A percentile compares a stretch with the other conserved stretches of the same genome.
These are phyloP conservation scores for Monilinia polystroma DNA, from an alignment of 2,329 filamentous ascomycete genomes.

Conservation along the genomic window DNA sequence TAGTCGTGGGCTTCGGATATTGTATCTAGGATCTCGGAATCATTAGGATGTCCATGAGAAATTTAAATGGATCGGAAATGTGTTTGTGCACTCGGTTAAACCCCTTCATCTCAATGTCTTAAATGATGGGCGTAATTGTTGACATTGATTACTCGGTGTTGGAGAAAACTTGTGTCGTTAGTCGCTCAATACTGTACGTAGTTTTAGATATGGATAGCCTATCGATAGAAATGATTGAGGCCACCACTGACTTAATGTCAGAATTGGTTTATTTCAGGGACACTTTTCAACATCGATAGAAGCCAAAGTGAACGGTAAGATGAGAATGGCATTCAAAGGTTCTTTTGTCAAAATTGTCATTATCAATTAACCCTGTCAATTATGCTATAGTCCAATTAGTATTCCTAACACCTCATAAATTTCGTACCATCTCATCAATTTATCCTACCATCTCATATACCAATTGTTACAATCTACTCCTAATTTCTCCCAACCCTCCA, in stretches of 20 bases:
- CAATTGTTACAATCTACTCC: constrained; percentile 33
- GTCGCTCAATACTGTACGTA: too few species aligned
- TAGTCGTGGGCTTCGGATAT: too few species aligned
- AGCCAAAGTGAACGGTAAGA: background rate
- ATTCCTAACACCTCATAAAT: background rate
- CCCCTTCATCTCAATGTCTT: background rate
- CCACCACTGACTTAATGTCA: background rate
- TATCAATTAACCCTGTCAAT: background rate
- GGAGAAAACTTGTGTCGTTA: too few species aligned
- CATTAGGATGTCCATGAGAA: background rate
- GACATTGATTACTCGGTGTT: too few species aligned
- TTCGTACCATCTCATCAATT: constrained; percentile 2
- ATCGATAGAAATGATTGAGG: background rate
- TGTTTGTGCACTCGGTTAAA: background rate
- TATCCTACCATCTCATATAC: background rate
- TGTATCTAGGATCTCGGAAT: background rate
- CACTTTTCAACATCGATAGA: background rate
- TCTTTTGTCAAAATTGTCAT: background rate
- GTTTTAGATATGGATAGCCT: background rate
- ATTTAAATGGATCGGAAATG: too few species aligned
- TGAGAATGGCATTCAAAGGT: background rate
- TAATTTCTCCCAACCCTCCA: constrained; percentile 33
- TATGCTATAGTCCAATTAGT: background rate
- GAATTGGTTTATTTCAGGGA: too few species aligned
- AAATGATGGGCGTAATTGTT: background rate